Base-by-base conservation (phyloP, 106 monocot species). In the Narthecium ossifragum region DNA sequence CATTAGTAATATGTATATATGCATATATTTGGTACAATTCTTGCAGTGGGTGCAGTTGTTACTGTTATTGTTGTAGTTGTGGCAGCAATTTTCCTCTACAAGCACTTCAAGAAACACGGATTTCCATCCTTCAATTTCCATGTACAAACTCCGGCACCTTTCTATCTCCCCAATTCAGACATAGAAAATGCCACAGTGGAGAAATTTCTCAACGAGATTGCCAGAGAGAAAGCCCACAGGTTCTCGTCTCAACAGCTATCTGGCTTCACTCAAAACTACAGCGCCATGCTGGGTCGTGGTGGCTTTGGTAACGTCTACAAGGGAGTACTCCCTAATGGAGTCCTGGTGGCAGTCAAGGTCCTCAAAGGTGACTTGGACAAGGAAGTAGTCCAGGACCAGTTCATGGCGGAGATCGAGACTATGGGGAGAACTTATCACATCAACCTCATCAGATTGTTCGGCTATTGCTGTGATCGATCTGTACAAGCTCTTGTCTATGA, bases 231-330 rank as follows among this genome's bases (percentile, higher is more conserved):
- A 28, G 43, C 56, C 2, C 55, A 56, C 54, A 67, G 66, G 31
- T 67, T 67, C 9, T 11, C 56, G 6, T 7, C 43, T 3, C 29
- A 57, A 26, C 55, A 56, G n/a, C 55, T 67, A 0, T 5, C n/a
- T 10, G 45, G 31, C 11, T 57, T 46, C 46, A 67, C 66, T 29
- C 27, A 8, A 18, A 67, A 67, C 28, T 67, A 43, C 18, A 37
- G 18, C 0, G 23, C 0, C 7, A 45, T 28, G 15, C 17, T 67
- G 11, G 67, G 67, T 26, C 34, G 30, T 15, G 67, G 67, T 9
- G 67, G 67, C 0, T 68, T 68, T 17, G 67, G 67, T 8, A 13
- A 5, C 2, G 67, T 57, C 18, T 68, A 57, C 67, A 68, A 68
- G 28, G 67, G 67, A 13, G 9, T n/a, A 14, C 48, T 67, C 10